Percentiles rank a stretch among this genome's conserved stretches.
Evolutionary conservation across 192 early-diverging fungal species (phyloP).

Genomic region (Coemansia sp.): DNA sequence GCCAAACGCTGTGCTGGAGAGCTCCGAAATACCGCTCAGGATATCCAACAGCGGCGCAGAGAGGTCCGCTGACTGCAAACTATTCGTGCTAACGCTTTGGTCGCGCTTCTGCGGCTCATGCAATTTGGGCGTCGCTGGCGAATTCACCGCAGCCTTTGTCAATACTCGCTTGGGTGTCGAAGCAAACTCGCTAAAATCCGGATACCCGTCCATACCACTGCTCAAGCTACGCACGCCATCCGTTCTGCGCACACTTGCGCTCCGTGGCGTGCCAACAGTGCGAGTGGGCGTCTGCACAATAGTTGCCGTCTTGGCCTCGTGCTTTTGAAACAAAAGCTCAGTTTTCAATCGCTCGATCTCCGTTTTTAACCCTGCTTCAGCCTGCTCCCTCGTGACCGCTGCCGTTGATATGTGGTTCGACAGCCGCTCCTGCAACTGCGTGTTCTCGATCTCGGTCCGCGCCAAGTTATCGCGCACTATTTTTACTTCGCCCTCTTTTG

Average conservation of each 20-base stretch:
- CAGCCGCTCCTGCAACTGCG: slow-evolving; percentile 50
- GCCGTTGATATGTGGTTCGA: slow-evolving; percentile 29
- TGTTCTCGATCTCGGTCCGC: slow-evolving; percentile 51
- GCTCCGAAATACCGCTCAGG: slow-evolving; percentile 20
- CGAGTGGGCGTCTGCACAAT: slow-evolving; percentile 11
- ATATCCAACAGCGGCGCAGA: slow-evolving; percentile 24
- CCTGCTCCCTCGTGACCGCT: slow-evolving; percentile 3
- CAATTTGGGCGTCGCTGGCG: not conserved
- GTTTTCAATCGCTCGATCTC: slow-evolving; percentile 48
- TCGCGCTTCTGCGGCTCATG: not conserved
- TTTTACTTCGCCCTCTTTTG: slow-evolving; percentile 50
- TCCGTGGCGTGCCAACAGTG: slow-evolving; percentile 2
- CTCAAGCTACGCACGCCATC: not conserved
- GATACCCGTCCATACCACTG: slow-evolving; percentile 11
- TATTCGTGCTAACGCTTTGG: not conserved
- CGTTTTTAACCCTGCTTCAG: slow-evolving; percentile 11
- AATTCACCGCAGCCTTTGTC: not conserved
- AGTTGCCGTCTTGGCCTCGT: slow-evolving; percentile 22
- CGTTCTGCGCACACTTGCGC: slow-evolving; percentile 1
- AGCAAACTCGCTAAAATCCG: slow-evolving; percentile 36
- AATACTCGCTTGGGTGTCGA: slow-evolving; percentile 17
- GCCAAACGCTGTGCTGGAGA: slow-evolving; percentile 22
- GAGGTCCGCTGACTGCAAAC: not conserved
- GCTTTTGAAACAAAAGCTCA: slow-evolving; percentile 40
- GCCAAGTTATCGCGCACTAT: slow-evolving; percentile 52